Percentiles rank a stretch among this genome's conserved stretches.
These are phyloP conservation scores for Helenozyma rhizophorensis DNA, from an alignment of 805 yeast genomes.

Conservation along the genomic window DNA sequence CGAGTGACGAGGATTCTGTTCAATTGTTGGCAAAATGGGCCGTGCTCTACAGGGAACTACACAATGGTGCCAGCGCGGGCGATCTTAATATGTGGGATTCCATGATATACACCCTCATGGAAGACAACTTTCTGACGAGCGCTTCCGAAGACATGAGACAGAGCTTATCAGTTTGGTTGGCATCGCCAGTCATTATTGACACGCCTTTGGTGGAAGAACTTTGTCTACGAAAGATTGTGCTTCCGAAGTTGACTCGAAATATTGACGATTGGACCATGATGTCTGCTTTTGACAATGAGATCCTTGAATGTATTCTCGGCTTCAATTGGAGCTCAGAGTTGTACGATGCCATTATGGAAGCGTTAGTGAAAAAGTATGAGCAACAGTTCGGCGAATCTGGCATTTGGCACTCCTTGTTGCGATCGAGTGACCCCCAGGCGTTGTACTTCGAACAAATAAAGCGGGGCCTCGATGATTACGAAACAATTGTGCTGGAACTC, in stretches of 20 bases:
- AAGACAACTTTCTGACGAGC: neutral
- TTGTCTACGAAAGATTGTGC: slow-evolving; percentile 3
- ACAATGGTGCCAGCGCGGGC: neutral
- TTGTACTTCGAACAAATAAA: neutral
- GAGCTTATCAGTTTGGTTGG: slow-evolving; percentile 11
- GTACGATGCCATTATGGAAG: slow-evolving; percentile 2
- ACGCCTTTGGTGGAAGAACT: slow-evolving; percentile 7
- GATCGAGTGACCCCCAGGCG: neutral
- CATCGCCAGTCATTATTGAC: slow-evolving; percentile 11
- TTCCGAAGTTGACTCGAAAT: slow-evolving; percentile 3
- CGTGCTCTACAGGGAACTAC: slow-evolving; percentile 3
- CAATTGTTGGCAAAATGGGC: slow-evolving; percentile 7
- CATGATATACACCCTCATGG: slow-evolving; percentile 4
- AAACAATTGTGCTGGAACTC: neutral
- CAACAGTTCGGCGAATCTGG: neutral
- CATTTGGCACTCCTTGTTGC: neutral
- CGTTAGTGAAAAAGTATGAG: slow-evolving; percentile 4
- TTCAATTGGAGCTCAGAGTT: slow-evolving; percentile 4
- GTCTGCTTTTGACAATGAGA: slow-evolving; percentile 3
- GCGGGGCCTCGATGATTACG: slow-evolving; percentile 4
- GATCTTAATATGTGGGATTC: slow-evolving; percentile 13
- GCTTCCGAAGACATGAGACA: neutral
- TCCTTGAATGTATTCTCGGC: slow-evolving; percentile 7
- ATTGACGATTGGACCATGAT: slow-evolving; percentile 3
- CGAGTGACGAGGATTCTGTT: slow-evolving; percentile 1